Evolutionary conservation across 1,284 basidiomycete genomes (phyloP), one percentile per base, ranked within the genome.

Genomic region (Meira miltonrushii): DNA sequence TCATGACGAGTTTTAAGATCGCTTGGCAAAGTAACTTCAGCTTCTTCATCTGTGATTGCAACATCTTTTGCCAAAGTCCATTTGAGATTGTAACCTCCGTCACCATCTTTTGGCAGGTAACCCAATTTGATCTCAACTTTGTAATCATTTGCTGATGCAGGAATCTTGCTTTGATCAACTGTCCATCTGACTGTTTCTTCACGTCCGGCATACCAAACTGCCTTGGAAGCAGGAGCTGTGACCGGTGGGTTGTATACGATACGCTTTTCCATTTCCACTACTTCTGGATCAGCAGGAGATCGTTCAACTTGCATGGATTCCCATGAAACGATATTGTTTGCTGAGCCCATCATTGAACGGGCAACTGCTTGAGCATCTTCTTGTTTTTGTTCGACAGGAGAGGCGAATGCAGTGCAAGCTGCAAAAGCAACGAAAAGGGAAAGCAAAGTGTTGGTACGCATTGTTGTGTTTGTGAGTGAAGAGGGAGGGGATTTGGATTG

Each of bases 231-330:
- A 6, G 66, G 68, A 25, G 59, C 58, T 25, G 59, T 60, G 54
- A 69, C 68, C 33, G 44, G 54, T 8, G 68, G 68, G 13, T 55
- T 47, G 54, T 58, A 69, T 19, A 70, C 68, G n/a, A 65, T 55
- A 25, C 66, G 60, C 38, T 46, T 48, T n/a, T 47, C 46, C 38
- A 59, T 51, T 21, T 43, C 46, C 10, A 15, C 21, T 15, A 54
- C n/a, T 25, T 55, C 53, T 2, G 53, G 53, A 25, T 55, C 53
- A 15, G 38, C 40, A 17, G 53, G 53, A 13, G 33, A 41, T 9
- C 53, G 54, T 28, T 37, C 33, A 15, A 25, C 13, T 13, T 13
- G 47, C 15, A 50, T 15, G n/a, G 47, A 50, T 15, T 50, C 47
- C 47, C 47, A 50, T 4, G 47, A 50, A 6, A 50, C 47, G 15